Evolutionary conservation across 768 basidiomycete genomes (phyloP), one percentile per base, ranked within the genome.

Genomic region (Gyrodon lividus): DNA sequence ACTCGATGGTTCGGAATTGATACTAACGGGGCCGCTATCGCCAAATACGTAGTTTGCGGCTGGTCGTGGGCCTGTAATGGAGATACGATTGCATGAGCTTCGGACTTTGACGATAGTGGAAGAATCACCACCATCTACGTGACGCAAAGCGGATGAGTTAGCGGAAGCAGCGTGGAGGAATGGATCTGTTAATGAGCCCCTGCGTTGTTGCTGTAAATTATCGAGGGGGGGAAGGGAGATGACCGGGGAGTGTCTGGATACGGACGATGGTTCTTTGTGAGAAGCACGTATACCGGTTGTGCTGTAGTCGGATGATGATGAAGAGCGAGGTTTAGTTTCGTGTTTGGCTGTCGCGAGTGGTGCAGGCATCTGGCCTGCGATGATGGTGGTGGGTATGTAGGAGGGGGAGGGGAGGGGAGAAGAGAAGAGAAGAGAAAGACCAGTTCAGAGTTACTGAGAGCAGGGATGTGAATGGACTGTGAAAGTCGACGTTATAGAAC

Each of bases 121-220:
- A 50, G 20, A 56, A 56, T 46, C 58, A 50, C 45, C 57, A 65
- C 48, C 57, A 60, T 62, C 63, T 43, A 54, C 42, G 20, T 61
- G 54, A 55, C 54, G 56, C 37, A 46, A 50, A 31, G 52, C 46
- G 43, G 65, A 51, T 54, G 59, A 43, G 22, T 52, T 52, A 0
- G 70, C 66, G 4, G 76, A 69, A 23, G 81, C 74, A 52, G 84
- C 83, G 70, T 89, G 87, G 44, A 90, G 76, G 37, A 85, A 84
- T 3, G 89, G 89, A 74, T 92, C 90, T 7, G 89, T 89, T 64
- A 89, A 86, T 2, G 90, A 91, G 52, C 87, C 87, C 51, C 88
- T 73, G n/a, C 89, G 81, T 63, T 90, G 89, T 48, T 79, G 88
- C 66, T 89, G 88, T 22, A 90, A 78, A 65, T 79, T 84, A 65